Evolutionary conservation across 768 basidiomycete species (phyloP), one percentile per base, ranked within the genome.

Genomic region (Tulasnella sp.): DNA sequence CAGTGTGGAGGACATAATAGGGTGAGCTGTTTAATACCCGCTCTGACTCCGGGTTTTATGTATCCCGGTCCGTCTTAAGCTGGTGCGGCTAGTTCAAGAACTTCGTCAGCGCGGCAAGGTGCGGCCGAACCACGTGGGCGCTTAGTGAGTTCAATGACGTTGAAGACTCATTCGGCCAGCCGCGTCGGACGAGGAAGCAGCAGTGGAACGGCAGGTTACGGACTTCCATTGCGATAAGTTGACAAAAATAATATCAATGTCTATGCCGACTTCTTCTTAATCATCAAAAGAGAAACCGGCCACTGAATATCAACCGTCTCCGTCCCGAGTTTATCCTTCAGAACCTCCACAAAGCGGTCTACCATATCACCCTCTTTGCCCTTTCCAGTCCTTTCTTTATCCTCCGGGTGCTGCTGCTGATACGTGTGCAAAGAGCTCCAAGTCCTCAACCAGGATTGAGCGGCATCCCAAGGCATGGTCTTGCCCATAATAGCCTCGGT

Each of bases 361-460:
- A 80, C 81, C 16, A 83, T 79, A 78, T 83, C 83, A 16, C 82
- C 82, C 15, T 81, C 70, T 37, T 71, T 42, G n/a, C 80, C 69
- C n/a, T 69, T 73, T 29, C 77, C 77, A 23, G 37, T 55, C 77
- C 72, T 46, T 26, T 74, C 79, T 67, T 84, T 80, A 81, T 94
- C 92, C 40, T 88, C 86, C 0, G 92, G 91, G 81, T 90, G 87
- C 15, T 81, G 81, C 80, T 92, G 90, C 79, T 90, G 88, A 83
- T 88, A 94, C 16, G 88, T 89, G 79, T 92, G 89, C 72, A 93
- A 84, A 1, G 92, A 85, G 81, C 91, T 93, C 86, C 88, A 91
- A 0, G 93, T 93, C 70, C 89, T 86, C 26, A 95, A 85, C 82
- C 94, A 95, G 1, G 85, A 87, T 6, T 92, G 86, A 0, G 95